These are phyloP conservation scores for Ophidiomyces ophidiicola DNA, from an alignment of 2,329 filamentous ascomycete genomes.

Conservation along the genomic window DNA sequence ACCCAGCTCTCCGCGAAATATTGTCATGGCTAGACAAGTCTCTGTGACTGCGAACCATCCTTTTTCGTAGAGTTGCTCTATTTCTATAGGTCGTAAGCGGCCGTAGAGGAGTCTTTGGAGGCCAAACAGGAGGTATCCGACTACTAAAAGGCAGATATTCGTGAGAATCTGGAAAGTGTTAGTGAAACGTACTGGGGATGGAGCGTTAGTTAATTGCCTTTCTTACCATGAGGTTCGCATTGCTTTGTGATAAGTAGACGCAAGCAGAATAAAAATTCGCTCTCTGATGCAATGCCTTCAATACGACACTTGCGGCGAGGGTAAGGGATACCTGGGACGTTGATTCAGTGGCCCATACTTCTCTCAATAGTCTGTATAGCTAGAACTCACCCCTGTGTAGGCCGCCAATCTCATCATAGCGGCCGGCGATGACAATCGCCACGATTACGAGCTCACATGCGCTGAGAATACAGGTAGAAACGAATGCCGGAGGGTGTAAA, in stretches of 20 bases:
- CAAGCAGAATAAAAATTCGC: slow-evolving; percentile 98
- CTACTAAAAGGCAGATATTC: slow-evolving; percentile 74
- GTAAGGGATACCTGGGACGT: slow-evolving; percentile 61
- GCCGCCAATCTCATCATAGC: slow-evolving; percentile 37
- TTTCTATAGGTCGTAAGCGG: slow-evolving; percentile 78
- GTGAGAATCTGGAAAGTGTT: slow-evolving; percentile 58
- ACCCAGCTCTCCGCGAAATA: slow-evolving; percentile 89
- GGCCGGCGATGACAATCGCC: slow-evolving; percentile 6
- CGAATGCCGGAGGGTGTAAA: neutral
- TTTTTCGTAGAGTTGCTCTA: slow-evolving; percentile 93
- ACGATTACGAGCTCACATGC: slow-evolving; percentile 5
- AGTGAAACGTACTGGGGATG: slow-evolving; percentile 5
- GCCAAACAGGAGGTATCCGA: slow-evolving; percentile 68
- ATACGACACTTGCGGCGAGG: slow-evolving; percentile 68
- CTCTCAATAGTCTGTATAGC: no score
- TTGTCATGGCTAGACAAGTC: slow-evolving; percentile 94
- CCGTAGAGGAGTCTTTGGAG: slow-evolving; percentile 87
- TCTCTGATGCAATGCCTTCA: slow-evolving; percentile 86
- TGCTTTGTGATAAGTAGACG: slow-evolving; percentile 93
- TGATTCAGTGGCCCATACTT: no score
- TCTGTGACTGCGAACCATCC: slow-evolving; percentile 97
- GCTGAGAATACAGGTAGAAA: neutral
- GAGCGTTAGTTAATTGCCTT: slow-evolving; percentile 15
- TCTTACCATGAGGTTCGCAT: slow-evolving; percentile 81
- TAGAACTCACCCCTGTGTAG: slow-evolving; percentile 44